These are phyloP conservation scores for Tolypocladium amazonense DNA, from an alignment of 2,329 filamentous ascomycete genomes.

Conservation along the genomic window DNA sequence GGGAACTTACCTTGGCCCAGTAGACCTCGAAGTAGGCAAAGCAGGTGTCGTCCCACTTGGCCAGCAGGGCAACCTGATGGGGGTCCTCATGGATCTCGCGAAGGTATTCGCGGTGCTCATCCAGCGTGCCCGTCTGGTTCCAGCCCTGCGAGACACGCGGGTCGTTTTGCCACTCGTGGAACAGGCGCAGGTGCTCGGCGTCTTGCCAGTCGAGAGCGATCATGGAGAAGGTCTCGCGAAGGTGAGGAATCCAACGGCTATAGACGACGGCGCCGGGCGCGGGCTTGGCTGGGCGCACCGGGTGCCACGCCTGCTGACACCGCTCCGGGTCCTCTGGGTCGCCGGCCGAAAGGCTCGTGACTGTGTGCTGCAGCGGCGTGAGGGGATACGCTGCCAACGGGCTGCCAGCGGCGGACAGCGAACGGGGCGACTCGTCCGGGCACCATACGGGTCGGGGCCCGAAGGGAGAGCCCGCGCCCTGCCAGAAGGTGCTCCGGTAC, in stretches of 20 bases:
- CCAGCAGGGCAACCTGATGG: conserved; percentile 60
- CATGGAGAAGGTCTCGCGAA: conserved; percentile 69
- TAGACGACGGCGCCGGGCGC: conserved; percentile 60
- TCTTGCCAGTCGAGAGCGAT: conserved; percentile 60
- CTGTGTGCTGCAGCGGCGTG: conserved; percentile 36
- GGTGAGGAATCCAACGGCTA: conserved; percentile 67
- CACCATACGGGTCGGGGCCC: conserved; percentile 54
- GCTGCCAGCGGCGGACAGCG: conserved; percentile 18
- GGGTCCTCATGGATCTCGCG: conserved; percentile 58
- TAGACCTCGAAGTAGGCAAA: conserved; percentile 78
- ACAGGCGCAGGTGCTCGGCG: conserved; percentile 54
- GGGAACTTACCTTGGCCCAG: conserved; percentile 48
- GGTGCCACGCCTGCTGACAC: conserved; percentile 52
- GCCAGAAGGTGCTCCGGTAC: conserved; percentile 53
- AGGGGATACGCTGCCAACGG: conserved; percentile 36
- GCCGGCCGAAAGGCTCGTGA: conserved; percentile 25
- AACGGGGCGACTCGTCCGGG: conserved; percentile 30
- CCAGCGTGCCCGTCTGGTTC: conserved; percentile 68
- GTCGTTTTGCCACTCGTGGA: conserved; percentile 77
- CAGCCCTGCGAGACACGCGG: conserved; percentile 70
- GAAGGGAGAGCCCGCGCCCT: conserved; percentile 57
- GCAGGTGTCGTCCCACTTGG: conserved; percentile 56
- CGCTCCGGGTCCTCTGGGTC: conserved; percentile 29
- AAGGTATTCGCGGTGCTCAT: conserved; percentile 65
- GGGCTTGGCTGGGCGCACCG: conserved; percentile 62